phyloP scores from a whole-genome alignment of 495 filamentous ascomycete species.

The Daldinia decipiens region DNA sequence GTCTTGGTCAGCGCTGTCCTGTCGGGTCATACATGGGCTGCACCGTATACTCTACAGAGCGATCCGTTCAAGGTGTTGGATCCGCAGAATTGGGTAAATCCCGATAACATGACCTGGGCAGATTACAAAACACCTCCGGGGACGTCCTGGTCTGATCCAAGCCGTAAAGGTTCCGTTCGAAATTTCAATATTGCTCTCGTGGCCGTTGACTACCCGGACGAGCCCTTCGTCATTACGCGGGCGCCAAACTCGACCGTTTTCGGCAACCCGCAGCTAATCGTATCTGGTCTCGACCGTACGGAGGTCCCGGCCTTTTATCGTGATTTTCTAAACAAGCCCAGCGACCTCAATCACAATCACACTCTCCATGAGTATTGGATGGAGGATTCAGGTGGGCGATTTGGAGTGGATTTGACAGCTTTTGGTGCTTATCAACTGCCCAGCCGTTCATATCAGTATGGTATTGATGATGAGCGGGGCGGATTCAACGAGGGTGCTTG shows the following conservation, averaged over 20 bases:
- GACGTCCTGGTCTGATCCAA: conserved; percentile 51
- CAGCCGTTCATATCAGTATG: conserved; percentile 48
- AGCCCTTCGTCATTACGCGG: conserved; percentile 52
- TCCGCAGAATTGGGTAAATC: conserved; percentile 54
- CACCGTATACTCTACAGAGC: conserved; percentile 31
- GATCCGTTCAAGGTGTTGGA: conserved; percentile 54
- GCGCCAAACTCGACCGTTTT: conserved; percentile 52
- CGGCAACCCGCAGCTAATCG: conserved; percentile 50
- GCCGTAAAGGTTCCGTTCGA: conserved; percentile 45
- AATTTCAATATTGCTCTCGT: conserved; percentile 58
- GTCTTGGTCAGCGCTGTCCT: conserved; percentile 34
- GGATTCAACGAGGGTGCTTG: conserved; percentile 52
- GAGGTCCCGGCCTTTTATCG: conserved; percentile 55
- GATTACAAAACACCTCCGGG: conserved; percentile 51
- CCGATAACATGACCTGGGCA: conserved; percentile 57
- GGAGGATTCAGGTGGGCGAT: conserved; percentile 55
- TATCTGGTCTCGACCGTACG: conserved; percentile 45
- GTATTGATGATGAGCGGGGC: conserved; percentile 48
- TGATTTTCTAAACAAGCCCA: conserved; percentile 53
- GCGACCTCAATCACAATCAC: conserved; percentile 52
- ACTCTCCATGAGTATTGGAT: conserved; percentile 61
- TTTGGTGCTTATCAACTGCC: conserved; percentile 56
- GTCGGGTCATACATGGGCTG: conserved; percentile 23
- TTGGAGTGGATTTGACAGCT: conserved; percentile 56
- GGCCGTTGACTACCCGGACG: conserved; percentile 53